Percentiles rank a stretch among this genome's conserved stretches.
These are phyloP conservation scores for Camelina hispida DNA, from an alignment of 345 rosid genomes.

Conservation along the genomic window DNA sequence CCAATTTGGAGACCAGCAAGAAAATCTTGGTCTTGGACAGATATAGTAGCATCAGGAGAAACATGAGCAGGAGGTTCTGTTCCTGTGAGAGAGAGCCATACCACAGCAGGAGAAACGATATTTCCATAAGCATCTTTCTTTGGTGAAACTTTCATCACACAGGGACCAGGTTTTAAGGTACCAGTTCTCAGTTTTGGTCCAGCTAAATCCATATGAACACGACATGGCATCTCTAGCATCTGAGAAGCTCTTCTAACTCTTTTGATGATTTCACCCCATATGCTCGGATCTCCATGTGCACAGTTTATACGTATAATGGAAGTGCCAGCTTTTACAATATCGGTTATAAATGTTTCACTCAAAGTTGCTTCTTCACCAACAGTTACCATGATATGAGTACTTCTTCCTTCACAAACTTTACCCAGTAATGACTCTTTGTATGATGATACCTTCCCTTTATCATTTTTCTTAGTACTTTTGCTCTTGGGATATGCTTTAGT, in stretches of 20 bases:
- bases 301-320: conserved; percentile 69
- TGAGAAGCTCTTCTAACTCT: conserved; percentile 60
- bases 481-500: conserved; percentile 35
- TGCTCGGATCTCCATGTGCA: conserved; percentile 65
- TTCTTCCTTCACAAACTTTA: conserved; percentile 47
- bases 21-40: conserved; percentile 49
- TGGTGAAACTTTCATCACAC: conserved; percentile 63
- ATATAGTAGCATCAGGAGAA: conserved; percentile 57
- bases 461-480: conserved; percentile 35
- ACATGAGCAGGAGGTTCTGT: conserved; percentile 62
- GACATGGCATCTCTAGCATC: conserved; percentile 66
- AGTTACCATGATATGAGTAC: conserved; percentile 67
- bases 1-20: conserved; percentile 54
- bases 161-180: conserved; percentile 60
- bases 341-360: conserved; percentile 54
- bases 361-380: conserved; percentile 64
- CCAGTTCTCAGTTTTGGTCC: conserved; percentile 79
- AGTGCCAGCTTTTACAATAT: conserved; percentile 61
- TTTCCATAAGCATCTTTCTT: conserved; percentile 63
- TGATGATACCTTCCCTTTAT: conserved; percentile 39
- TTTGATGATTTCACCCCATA: conserved; percentile 68
- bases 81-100: conserved; percentile 63
- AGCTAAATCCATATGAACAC: conserved; percentile 76
- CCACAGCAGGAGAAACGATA: conserved; percentile 55
- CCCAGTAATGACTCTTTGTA: conserved; percentile 62